Percentiles rank a stretch among this genome's conserved stretches.
These are phyloP conservation scores for Fusarium nodosum DNA, from an alignment of 2,329 filamentous ascomycete species.

Conservation along the genomic window DNA sequence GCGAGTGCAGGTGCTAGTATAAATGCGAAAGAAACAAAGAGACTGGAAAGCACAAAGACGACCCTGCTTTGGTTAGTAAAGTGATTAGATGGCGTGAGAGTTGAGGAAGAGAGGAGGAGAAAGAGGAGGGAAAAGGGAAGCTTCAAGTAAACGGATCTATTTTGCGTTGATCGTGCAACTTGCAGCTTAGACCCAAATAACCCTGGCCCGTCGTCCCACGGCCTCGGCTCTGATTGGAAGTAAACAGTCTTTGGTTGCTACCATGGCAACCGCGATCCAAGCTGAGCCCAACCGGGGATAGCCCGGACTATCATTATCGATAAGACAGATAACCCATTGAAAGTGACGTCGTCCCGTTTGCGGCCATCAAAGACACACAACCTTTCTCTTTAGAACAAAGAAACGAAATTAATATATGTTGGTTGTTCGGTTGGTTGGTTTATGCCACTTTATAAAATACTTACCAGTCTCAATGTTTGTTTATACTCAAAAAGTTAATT, in stretches of 20 bases:
- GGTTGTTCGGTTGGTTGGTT: background rate
- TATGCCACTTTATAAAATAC: background rate
- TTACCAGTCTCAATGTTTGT: background rate
- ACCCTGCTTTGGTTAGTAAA: conserved; percentile 53
- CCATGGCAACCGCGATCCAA: conserved; percentile 54
- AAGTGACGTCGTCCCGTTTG: conserved; percentile 40
- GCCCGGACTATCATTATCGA: conserved; percentile 46
- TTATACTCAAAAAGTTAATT: background rate
- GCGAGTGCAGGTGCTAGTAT: conserved; percentile 7
- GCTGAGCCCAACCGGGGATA: conserved; percentile 42
- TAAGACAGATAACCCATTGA: conserved; percentile 15
- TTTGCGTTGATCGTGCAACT: conserved; percentile 48
- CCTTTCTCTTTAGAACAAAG: background rate
- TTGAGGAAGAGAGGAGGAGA: conserved; percentile 27
- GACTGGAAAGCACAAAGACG: conserved; percentile 43
- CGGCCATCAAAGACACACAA: background rate
- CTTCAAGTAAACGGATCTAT: conserved; percentile 35
- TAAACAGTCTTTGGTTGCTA: conserved; percentile 56
- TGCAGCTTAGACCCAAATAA: conserved; percentile 39
- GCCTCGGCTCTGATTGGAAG: conserved; percentile 45
- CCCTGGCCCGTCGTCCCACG: conserved; percentile 42
- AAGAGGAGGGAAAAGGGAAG: conserved; percentile 33
- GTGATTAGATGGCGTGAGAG: conserved; percentile 20
- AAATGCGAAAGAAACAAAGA: conserved; percentile 23
- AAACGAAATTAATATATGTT: background rate